Evolutionary conservation across 768 basidiomycete genomes (phyloP), one percentile per base, ranked within the genome.

Genomic region (Kwoniella europaea): DNA sequence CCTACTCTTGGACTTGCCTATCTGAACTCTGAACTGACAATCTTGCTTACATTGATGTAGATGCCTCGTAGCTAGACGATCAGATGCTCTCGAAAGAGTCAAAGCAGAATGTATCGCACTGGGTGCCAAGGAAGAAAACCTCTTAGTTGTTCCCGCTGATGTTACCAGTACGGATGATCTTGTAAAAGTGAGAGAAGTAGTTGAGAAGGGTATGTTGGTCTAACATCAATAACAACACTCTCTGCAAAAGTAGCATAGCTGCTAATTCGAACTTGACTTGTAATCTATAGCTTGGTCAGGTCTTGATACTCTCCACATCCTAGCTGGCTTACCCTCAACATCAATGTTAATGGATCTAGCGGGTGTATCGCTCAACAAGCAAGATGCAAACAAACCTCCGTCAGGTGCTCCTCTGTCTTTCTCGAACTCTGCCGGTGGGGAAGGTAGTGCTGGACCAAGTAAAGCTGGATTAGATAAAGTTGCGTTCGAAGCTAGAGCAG

Each of bases 241-340:
- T 4, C 2, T 20, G n/a, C 16, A n/a, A 10, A n/a, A 5, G 10
- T 22, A 7, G 9, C 5, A n/a, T 44, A 35, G n/a, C 43, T 4
- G 15, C n/a, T 22, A 15, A 18, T 42, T 18, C 24, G 63, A 41
- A 59, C 9, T 59, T 41, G 1, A 29, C 2, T 46, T 18, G 66
- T 65, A 52, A 64, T 61, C 7, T 68, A 1, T 71, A 95, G 94
- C 86, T 73, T 94, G 93, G 92, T 85, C 84, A 1, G 92, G 93
- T 16, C 74, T 95, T 1, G 94, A 96, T 82, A 96, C 94, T 0
- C 79, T 96, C 5, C 84, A 93, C 41, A 88, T 96, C 44, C 87
- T 88, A 42, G 93, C 93, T 2, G 94, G 94, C 3, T 91, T 94
- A 0, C 92, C 92, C 0, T 90, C 93, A 12, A 85, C 94, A 2